Evolutionary conservation across 306 rosid species (phyloP), one percentile per base, ranked within the genome.

Genomic region (Malus sylvestris): DNA sequence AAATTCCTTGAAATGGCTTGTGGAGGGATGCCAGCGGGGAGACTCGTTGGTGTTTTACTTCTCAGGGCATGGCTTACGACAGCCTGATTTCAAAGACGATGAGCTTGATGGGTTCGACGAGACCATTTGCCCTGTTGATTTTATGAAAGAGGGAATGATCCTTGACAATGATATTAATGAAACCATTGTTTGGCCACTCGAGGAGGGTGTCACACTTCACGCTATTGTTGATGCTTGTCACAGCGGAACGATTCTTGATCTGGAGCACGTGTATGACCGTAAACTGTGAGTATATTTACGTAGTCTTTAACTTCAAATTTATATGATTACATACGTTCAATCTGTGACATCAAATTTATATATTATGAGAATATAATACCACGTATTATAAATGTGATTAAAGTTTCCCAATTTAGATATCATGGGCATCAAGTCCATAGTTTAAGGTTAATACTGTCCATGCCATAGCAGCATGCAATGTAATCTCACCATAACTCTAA

Each of bases 201-300:
- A 76, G 78, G 8, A 72, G 2, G 93, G 87, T 23, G 96, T 90
- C 78, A 90, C 58, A 5, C 94, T 93, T 63, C 96, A 88, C 63
- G 93, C 91, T 71, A 89, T 93, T 6, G 91, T 91, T 20, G 98
- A 93, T 81, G 89, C 98, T 49, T 90, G 97, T 74, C 94, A 91
- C 10, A 91, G 97, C 68, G 97, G 97, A 81, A 91, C 98, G 0
- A 81, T 91, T 63, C 98, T 91, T 66, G 98, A 93, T 81, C 89
- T 93, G 2, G 29, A 72, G 13, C 29, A 82, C 42, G 84, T 86
- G 16, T 93, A 88, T 68, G 58, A 88, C 65, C 76, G 2, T 10
- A 42, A 73, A 42, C 60, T 22, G 96, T 89, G 57, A 80, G 82
- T 10, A 7, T 70, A 14, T 22, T 1, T 15, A 15, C 53, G 20